Conservation (phyloP, 148 eudicot species). For the Cornus kousa region DNA sequence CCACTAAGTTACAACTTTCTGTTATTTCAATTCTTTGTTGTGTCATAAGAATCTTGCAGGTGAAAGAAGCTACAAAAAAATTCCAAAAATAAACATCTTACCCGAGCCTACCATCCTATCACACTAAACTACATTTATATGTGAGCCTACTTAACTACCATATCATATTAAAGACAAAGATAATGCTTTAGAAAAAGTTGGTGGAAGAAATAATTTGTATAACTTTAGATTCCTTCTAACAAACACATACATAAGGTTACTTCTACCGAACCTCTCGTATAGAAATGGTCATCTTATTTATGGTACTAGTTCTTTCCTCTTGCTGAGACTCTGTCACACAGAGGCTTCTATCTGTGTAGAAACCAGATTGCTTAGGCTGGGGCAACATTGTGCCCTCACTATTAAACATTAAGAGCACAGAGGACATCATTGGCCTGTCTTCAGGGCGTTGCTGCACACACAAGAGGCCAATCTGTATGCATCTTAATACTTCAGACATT, state of each 20-base stretch:
- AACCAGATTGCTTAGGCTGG: slow-evolving; percentile 16
- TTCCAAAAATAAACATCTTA: too few species aligned
- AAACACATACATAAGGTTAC: too few species aligned
- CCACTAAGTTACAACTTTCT: too few species aligned
- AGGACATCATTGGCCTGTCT: slow-evolving; percentile 24
- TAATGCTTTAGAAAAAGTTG: too few species aligned
- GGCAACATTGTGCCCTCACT: slow-evolving; percentile 10
- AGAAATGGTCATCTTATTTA: not conserved
- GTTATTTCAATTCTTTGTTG: not conserved
- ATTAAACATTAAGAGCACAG: slow-evolving; percentile 21
- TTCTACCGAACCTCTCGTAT: too few species aligned
- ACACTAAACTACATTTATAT: not conserved
- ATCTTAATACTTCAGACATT: slow-evolving; percentile 11
- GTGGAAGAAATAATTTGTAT: too few species aligned
- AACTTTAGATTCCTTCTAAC: too few species aligned
- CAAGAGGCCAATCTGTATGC: slow-evolving; percentile 27
- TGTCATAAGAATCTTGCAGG: too few species aligned
- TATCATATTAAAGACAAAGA: too few species aligned
- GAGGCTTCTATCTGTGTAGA: not conserved
- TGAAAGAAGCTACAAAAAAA: too few species aligned
- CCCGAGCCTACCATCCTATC: too few species aligned
- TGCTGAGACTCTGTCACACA: not conserved
- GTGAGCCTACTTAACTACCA: too few species aligned
- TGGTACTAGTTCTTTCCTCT: not conserved
- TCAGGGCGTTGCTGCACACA: slow-evolving; percentile 19